These are phyloP conservation scores for Haplosporangium gracile DNA, from an alignment of 192 early-diverging fungal species.

Conservation along the genomic window DNA sequence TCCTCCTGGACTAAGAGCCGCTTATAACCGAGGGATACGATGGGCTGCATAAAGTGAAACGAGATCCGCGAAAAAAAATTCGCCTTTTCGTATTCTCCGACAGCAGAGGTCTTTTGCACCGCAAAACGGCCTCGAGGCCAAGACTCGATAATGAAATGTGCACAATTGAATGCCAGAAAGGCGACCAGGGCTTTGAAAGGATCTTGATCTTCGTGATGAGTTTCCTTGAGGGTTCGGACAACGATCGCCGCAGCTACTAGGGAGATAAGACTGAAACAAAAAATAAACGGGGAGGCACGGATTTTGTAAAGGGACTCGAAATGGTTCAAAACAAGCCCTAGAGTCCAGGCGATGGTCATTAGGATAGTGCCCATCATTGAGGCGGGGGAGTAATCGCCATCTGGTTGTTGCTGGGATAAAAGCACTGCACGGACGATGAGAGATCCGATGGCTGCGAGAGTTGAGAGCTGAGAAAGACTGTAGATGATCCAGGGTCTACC, in stretches of 20 bases:
- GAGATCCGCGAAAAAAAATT: slow-evolving; percentile 43
- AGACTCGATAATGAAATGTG: slow-evolving; percentile 24
- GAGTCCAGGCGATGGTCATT: slow-evolving; percentile 27
- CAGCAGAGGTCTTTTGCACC: background rate
- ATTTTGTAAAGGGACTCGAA: slow-evolving; percentile 21
- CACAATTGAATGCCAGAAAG: slow-evolving; percentile 25
- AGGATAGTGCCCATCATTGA: slow-evolving; percentile 16
- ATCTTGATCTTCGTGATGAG: background rate
- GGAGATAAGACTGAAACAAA: slow-evolving; percentile 20
- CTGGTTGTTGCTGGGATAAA: background rate
- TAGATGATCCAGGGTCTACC: slow-evolving; percentile 5
- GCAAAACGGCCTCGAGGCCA: slow-evolving; percentile 29
- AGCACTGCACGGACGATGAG: slow-evolving; percentile 9
- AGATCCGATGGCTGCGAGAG: background rate
- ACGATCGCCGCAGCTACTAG: slow-evolving; percentile 18
- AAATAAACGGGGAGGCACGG: slow-evolving; percentile 27
- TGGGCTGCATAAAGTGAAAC: slow-evolving; percentile 44
- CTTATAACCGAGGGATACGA: slow-evolving; percentile 32
- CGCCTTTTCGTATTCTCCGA: slow-evolving; percentile 34
- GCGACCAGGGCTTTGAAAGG: slow-evolving; percentile 23
- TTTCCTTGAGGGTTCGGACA: slow-evolving; percentile 20
- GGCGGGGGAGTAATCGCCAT: slow-evolving; percentile 16
- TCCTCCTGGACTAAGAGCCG: slow-evolving; percentile 15
- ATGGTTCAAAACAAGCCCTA: slow-evolving; percentile 11
- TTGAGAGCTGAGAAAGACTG: slow-evolving; percentile 1